These are phyloP conservation scores for Candida tropicalis DNA, from an alignment of 1,139 yeast species.

Conservation along the genomic window DNA sequence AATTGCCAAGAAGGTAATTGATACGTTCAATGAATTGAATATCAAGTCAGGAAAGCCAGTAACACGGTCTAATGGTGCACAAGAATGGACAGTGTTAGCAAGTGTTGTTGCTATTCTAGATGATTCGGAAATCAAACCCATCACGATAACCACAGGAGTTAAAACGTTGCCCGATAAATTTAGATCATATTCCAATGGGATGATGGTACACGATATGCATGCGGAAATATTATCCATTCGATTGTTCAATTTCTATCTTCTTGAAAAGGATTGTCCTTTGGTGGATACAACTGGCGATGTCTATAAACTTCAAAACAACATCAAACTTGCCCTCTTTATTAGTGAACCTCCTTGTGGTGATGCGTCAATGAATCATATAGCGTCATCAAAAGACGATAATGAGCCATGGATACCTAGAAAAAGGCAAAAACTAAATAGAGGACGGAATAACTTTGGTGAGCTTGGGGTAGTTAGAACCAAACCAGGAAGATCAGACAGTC, in stretches of 20 bases:
- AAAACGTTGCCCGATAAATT: conserved; percentile 66
- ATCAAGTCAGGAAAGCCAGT: conserved; percentile 56
- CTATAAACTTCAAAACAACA: conserved; percentile 32
- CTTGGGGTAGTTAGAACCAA: conserved; percentile 80
- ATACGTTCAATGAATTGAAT: conserved; percentile 21
- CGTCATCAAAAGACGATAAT: conserved; percentile 20
- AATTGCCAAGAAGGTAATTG: conserved; percentile 21
- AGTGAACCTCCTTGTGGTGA: conserved; percentile 95
- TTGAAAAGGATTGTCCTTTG: conserved; percentile 19
- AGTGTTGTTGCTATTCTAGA: conserved; percentile 58
- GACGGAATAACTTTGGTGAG: conserved; percentile 60
- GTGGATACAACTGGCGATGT: conserved; percentile 15
- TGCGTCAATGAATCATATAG: conserved; percentile 56
- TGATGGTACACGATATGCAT: conserved; percentile 79
- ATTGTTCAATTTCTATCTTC: conserved; percentile 56
- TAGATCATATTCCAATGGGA: conserved; percentile 52
- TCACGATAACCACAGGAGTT: conserved; percentile 78
- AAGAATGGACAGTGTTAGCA: conserved; percentile 86
- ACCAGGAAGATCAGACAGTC: conserved; percentile 85
- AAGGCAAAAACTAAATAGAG: conserved; percentile 40
- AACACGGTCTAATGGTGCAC: conserved; percentile 58
- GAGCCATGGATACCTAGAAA: conserved; percentile 23
- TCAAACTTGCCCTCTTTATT: conserved; percentile 60
- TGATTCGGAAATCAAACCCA: conserved; percentile 28
- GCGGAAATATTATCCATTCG: conserved; percentile 81